Evolutionary conservation across 2,329 filamentous ascomycete species (phyloP).

Genomic region (Golovinomyces cichoracearum): DNA sequence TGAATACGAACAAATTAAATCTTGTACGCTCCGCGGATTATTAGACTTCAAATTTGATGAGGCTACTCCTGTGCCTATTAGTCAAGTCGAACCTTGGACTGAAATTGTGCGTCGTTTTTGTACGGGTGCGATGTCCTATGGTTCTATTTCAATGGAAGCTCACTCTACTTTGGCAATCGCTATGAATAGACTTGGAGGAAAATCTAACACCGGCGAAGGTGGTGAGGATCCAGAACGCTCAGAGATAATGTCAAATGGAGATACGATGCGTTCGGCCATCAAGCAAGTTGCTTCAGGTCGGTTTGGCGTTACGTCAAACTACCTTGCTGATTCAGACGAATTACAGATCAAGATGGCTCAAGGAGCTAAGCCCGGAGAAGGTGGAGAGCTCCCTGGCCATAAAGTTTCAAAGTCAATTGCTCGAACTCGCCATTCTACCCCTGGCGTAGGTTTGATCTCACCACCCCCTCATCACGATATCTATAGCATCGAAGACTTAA

Average conservation of each 20-base stretch:
- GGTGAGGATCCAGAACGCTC: slow-evolving; percentile 87
- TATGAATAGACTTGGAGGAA: slow-evolving; percentile 89
- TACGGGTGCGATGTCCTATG: slow-evolving; percentile 95
- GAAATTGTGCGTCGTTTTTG: slow-evolving; percentile 92
- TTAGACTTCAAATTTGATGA: slow-evolving; percentile 93
- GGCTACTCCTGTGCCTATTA: slow-evolving; percentile 60
- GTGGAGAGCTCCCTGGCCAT: slow-evolving; percentile 87
- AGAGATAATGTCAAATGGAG: slow-evolving; percentile 62
- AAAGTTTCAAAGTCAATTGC: slow-evolving; percentile 90
- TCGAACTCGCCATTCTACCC: slow-evolving; percentile 81
- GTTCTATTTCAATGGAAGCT: slow-evolving; percentile 94
- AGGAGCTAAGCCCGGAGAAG: slow-evolving; percentile 90
- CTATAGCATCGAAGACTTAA: slow-evolving; percentile 93
- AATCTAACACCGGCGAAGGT: slow-evolving; percentile 94
- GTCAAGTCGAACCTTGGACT: slow-evolving; percentile 94
- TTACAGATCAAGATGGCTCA: slow-evolving; percentile 99
- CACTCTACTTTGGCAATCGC: slow-evolving; percentile 87
- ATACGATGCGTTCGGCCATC: slow-evolving; percentile 91
- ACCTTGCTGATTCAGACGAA: slow-evolving; percentile 84
- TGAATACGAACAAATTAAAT: slow-evolving; percentile 89
- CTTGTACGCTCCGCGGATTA: slow-evolving; percentile 78
- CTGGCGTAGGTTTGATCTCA: slow-evolving; percentile 85
- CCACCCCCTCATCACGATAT: slow-evolving; percentile 95
- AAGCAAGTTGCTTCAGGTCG: slow-evolving; percentile 92
- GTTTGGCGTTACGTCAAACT: slow-evolving; percentile 87